phyloP scores from a whole-genome alignment of 202 grass and related monocot species.

The Schoenoplectus tabernaemontani region DNA sequence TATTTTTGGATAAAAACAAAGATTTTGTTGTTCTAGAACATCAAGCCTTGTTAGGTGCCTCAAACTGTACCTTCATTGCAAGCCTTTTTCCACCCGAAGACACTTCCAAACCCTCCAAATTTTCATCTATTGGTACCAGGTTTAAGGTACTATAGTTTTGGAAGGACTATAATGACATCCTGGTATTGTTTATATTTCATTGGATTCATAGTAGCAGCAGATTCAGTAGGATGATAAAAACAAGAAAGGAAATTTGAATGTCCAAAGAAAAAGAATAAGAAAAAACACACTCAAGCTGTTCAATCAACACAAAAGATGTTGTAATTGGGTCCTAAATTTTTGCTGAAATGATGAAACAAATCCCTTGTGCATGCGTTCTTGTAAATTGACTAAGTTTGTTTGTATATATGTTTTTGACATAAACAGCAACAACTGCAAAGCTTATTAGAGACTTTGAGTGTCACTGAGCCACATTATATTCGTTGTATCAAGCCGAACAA shows the following conservation, averaged over 20 bases:
- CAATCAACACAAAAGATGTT: conserved; percentile 9
- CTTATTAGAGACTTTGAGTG: conserved; percentile 81
- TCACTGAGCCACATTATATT: conserved; percentile 81
- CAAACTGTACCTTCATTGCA: conserved; percentile 80
- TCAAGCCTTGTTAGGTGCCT: conserved; percentile 76
- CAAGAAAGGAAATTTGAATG: background rate
- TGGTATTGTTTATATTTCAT: background rate
- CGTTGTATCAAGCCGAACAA: conserved; percentile 95
- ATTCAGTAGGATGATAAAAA: background rate
- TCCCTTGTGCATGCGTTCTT: conserved; percentile 16
- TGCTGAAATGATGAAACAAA: background rate
- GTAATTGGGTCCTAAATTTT: background rate
- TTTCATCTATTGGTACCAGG: conserved; percentile 82
- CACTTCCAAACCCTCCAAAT: conserved; percentile 80
- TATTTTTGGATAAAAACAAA: conserved; percentile 98
- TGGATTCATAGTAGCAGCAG: background rate
- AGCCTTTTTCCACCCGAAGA: conserved; percentile 88
- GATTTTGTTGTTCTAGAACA: conserved; percentile 98
- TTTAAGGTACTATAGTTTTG: conserved; percentile 55
- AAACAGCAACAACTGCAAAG: conserved; percentile 94
- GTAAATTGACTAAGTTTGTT: conserved; percentile 9
- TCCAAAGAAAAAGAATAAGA: background rate
- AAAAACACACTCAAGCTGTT: conserved; percentile 1
- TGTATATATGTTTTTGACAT: conserved; percentile 26
- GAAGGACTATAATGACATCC: background rate